Evolutionary conservation across 2,329 filamentous ascomycete species (phyloP).

Genomic region (Talaromyces sp.): DNA sequence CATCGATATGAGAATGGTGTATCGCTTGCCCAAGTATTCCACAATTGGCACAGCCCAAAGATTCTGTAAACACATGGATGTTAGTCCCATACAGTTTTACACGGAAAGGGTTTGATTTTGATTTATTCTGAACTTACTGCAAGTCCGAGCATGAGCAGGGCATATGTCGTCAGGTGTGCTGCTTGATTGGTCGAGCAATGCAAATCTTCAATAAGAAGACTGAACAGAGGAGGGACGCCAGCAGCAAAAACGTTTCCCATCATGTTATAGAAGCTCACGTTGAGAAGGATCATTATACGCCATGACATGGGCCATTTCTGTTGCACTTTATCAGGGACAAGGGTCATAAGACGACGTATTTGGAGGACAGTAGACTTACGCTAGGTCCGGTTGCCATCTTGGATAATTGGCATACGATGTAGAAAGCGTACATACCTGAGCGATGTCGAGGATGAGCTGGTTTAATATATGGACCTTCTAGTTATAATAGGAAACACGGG

Average conservation of each 20-base stretch:
- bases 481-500: too few species aligned
- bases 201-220: background rate
- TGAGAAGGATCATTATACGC: background rate
- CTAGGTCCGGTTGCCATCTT: background rate
- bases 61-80: background rate
- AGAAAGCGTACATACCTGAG: background rate
- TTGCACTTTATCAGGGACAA: background rate
- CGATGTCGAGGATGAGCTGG: background rate
- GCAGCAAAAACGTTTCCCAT: slow-evolving; percentile 3
- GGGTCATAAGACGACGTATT: background rate
- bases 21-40: background rate
- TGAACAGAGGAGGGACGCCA: background rate
- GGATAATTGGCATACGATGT: background rate
- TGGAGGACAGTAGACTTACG: background rate
- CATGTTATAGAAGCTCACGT: slow-evolving; percentile 3
- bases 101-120: background rate
- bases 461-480: too few species aligned
- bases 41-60: background rate
- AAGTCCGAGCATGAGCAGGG: slow-evolving; percentile 1
- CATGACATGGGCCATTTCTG: background rate
- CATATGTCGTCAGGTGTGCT: slow-evolving; percentile 5
- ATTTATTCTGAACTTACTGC: too few species aligned
- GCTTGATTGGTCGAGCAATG: background rate
- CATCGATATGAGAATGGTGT: background rate
- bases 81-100: background rate